Evolutionary conservation across 2,329 filamentous ascomycete species (phyloP).

Genomic region (Metarhizium guizhouense): DNA sequence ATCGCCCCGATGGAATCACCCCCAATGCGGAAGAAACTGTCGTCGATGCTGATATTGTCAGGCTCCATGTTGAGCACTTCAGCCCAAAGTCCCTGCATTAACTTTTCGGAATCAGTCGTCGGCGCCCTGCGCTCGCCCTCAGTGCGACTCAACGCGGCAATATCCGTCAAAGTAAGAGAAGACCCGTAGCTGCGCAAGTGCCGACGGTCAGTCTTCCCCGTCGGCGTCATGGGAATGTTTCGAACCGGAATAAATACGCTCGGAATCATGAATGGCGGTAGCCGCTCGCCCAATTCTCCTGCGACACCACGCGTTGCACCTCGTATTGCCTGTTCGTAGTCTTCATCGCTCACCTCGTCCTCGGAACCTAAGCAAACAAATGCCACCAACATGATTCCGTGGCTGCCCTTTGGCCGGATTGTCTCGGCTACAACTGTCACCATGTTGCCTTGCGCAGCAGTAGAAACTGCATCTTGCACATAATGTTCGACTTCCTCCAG

Average conservation of each 20-base stretch:
- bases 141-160: too few species aligned
- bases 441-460: background rate
- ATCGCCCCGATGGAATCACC: too few species aligned
- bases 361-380: background rate
- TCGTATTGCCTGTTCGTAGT: background rate
- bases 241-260: background rate
- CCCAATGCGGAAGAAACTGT: too few species aligned
- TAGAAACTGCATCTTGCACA: background rate
- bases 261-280: background rate
- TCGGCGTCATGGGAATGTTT: background rate
- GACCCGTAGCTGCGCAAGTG: background rate
- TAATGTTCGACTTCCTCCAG: slow-evolving; percentile 16
- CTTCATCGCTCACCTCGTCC: background rate
- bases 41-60: too few species aligned
- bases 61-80: too few species aligned
- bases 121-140: too few species aligned
- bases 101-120: too few species aligned
- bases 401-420: background rate
- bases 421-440: background rate
- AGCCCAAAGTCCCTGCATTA: too few species aligned
- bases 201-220: background rate
- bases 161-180: too few species aligned
- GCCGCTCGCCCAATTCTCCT: background rate
- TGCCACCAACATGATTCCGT: background rate
- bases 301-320: too few species aligned